Percentiles rank a stretch among this genome's conserved stretches.
Evolutionary conservation across 129 eudicot genomes (phyloP).

Genomic region (Helianthus annuus): DNA sequence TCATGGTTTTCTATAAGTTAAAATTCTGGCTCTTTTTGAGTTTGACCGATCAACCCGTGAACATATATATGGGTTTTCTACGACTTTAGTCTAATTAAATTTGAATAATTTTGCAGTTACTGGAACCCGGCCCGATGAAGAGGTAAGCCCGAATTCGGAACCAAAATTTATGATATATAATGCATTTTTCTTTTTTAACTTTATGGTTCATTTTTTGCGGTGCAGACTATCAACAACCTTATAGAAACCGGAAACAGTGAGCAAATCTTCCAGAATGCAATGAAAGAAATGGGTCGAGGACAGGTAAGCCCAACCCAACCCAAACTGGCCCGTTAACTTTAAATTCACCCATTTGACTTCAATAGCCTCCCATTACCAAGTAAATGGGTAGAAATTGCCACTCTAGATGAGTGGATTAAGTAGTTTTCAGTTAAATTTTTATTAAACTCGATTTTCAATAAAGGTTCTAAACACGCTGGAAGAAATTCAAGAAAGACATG

Average conservation of each 20-base stretch:
- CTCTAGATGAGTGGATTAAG: neutral
- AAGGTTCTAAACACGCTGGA: slow-evolving; percentile 81
- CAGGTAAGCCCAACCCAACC: slow-evolving; percentile 42
- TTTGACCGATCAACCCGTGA: no score
- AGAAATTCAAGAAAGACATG: slow-evolving; percentile 97
- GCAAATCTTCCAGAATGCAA: slow-evolving; percentile 90
- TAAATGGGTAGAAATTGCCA: no score
- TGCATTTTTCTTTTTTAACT: neutral
- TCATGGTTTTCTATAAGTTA: no score
- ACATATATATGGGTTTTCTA: neutral
- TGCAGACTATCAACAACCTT: slow-evolving; percentile 82
- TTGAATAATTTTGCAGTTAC: slow-evolving; percentile 50
- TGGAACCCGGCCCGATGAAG: slow-evolving; percentile 84
- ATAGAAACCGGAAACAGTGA: slow-evolving; percentile 97
- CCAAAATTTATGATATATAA: neutral
- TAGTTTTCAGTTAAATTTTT: neutral
- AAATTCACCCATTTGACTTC: no score
- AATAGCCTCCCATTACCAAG: neutral
- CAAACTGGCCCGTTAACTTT: no score
- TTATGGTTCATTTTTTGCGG: neutral
- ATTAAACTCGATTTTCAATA: neutral
- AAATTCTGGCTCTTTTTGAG: no score
- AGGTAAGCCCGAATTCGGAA: slow-evolving; percentile 48
- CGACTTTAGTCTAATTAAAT: slow-evolving; percentile 2
- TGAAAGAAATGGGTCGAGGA: slow-evolving; percentile 87